Evolutionary conservation across 176 grass and related monocot species (phyloP).

Genomic region (Sorghum bicolor): Sorghum_bicolor_NCBIv3 NC_012870.2:73033501-73034000

Average conservation of each 20-base stretch:
- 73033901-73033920: not conserved
- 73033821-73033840: too few species aligned
- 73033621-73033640: not conserved
- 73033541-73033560: too few species aligned
- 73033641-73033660: not conserved
- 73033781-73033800: slow-evolving; percentile 8
- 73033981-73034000: not conserved
- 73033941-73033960: not conserved
- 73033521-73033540: too few species aligned
- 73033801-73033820: not conserved
- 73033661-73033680: not conserved
- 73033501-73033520: too few species aligned
- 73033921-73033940: slow-evolving; percentile 4
- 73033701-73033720: not conserved
- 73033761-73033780: not conserved
- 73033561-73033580: too few species aligned
- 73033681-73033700: not conserved
- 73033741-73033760: not conserved
- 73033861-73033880: not conserved
- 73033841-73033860: not conserved
- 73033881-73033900: not conserved
- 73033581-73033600: not conserved
- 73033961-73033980: not conserved
- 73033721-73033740: not conserved
- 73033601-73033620: not conserved